phyloP scores from a whole-genome alignment of 129 eudicot species.

The Flaveria linearis region DNA sequence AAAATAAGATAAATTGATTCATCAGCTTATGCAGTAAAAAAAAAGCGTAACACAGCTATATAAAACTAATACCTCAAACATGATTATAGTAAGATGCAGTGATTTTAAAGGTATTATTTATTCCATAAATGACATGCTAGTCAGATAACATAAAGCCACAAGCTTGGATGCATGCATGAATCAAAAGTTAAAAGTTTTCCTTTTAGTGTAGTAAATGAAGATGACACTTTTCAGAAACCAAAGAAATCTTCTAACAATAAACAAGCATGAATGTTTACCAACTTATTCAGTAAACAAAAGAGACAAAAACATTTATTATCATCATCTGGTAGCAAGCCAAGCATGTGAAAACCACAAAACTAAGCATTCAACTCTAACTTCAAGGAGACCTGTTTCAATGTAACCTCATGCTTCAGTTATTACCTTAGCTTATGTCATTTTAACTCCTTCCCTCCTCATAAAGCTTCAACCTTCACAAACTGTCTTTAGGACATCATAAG shows the following conservation, averaged over 20 bases:
- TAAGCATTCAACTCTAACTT: constrained; percentile 34
- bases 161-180: neutral
- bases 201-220: constrained; percentile 2
- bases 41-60: neutral
- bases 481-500: constrained; percentile 36
- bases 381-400: constrained; percentile 32
- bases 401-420: constrained; percentile 31
- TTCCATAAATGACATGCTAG: constrained; percentile 12
- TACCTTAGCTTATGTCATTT: constrained; percentile 36
- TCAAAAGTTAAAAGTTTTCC: neutral
- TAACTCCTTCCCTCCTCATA: constrained; percentile 29
- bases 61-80: neutral
- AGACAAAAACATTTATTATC: neutral
- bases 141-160: neutral
- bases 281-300: constrained; percentile 12
- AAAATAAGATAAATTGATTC: neutral
- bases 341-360: constrained; percentile 26
- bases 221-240: neutral
- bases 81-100: neutral
- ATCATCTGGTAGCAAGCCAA: constrained; percentile 24
- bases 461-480: constrained; percentile 34
- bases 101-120: neutral
- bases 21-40: neutral
- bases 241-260: neutral
- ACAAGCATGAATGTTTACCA: constrained; percentile 1